Evolutionary conservation across 1,139 yeast genomes (phyloP).

Genomic region (Tardiomyces digboiensis): DNA sequence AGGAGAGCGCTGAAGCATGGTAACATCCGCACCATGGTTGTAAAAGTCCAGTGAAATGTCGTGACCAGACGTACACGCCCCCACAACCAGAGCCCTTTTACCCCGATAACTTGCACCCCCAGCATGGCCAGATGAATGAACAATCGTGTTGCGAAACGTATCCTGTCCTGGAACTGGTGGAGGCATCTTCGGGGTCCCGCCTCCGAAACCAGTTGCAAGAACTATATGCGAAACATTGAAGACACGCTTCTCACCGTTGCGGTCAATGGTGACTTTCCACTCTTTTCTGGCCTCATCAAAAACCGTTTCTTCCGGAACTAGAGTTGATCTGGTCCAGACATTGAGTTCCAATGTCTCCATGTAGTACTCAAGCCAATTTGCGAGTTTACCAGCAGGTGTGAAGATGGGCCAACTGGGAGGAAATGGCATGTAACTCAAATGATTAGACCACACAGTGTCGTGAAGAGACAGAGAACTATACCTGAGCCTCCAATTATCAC

Average conservation of each 20-base stretch:
- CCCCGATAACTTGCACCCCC: conserved; percentile 33
- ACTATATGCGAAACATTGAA: conserved; percentile 29
- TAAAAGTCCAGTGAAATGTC: conserved; percentile 36
- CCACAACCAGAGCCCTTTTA: conserved; percentile 35
- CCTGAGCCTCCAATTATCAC: conserved; percentile 39
- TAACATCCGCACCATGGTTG: conserved; percentile 34
- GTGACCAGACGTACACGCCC: conserved; percentile 37
- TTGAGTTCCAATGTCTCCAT: conserved; percentile 33
- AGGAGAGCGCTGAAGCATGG: conserved; percentile 36
- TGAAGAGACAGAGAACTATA: conserved; percentile 36
- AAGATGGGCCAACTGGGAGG: conserved; percentile 36
- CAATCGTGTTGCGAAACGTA: conserved; percentile 30
- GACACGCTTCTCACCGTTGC: background rate
- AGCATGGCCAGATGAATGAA: conserved; percentile 33
- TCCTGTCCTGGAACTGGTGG: conserved; percentile 33
- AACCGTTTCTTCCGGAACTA: conserved; percentile 12
- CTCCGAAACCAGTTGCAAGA: conserved; percentile 33
- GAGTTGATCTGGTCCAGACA: conserved; percentile 29
- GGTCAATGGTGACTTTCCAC: conserved; percentile 26
- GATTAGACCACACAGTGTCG: conserved; percentile 37
- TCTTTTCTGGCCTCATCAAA: conserved; percentile 25
- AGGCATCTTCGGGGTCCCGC: conserved; percentile 30
- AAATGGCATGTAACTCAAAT: conserved; percentile 31
- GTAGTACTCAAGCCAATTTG: conserved; percentile 33
- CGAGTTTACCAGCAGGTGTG: conserved; percentile 36